Percentiles rank a stretch among this genome's conserved stretches.
phyloP scores from a whole-genome alignment of 345 rosid species.

The Syzygium jambos region DNA sequence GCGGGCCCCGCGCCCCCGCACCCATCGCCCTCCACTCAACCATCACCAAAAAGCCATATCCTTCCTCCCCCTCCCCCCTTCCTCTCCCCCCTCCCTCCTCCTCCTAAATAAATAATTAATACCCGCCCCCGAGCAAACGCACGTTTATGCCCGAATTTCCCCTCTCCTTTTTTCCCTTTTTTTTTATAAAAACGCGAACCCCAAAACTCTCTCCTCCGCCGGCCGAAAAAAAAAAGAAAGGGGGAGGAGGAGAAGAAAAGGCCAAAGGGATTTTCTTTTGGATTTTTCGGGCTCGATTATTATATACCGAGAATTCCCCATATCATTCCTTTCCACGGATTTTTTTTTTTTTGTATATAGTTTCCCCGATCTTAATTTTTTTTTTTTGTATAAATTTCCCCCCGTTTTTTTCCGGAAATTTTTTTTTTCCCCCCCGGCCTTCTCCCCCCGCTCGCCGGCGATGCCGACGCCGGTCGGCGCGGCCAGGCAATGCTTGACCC shows the following conservation, averaged over 20 bases:
- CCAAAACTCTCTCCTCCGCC: background rate
- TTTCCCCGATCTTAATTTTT: background rate
- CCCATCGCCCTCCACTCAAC: background rate
- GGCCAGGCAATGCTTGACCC: constrained; percentile 82
- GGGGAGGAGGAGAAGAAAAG: too few species aligned
- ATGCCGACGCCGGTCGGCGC: constrained; percentile 84
- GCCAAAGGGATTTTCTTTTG: background rate
- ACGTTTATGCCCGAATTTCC: background rate
- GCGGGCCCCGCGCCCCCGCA: background rate
- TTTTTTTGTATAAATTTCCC: background rate
- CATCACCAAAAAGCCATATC: constrained; percentile 5
- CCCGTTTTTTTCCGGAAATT: background rate
- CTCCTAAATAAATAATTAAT: constrained; percentile 13
- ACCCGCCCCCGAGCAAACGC: background rate
- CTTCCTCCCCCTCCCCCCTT: too few species aligned
- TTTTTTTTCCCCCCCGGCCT: background rate
- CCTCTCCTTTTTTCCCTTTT: background rate
- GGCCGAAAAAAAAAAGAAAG: background rate
- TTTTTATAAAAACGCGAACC: background rate
- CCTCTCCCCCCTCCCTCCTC: background rate
- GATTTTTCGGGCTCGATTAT: background rate
- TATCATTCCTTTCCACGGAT: background rate
- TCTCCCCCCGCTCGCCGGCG: constrained; percentile 32
- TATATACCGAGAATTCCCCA: background rate
- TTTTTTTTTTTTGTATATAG: background rate